These are phyloP conservation scores for Penicillium sp. DNA, from an alignment of 2,329 filamentous ascomycete species.

Conservation along the genomic window DNA sequence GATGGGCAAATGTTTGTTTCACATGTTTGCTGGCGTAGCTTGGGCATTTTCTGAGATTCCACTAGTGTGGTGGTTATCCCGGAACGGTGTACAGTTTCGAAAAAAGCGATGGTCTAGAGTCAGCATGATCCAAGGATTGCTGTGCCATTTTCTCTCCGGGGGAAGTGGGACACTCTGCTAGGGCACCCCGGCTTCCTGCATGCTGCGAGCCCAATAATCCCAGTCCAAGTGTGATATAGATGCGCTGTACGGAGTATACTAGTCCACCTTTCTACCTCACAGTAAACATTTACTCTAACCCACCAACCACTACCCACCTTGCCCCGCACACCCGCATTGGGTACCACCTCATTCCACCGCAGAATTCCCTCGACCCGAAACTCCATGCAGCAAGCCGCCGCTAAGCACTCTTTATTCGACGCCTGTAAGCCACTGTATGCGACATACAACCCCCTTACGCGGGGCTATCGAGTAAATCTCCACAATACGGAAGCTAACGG, in stretches of 20 bases:
- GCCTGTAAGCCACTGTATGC: neutral
- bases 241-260: neutral
- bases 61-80: neutral
- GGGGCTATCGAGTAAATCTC: neutral
- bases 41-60: neutral
- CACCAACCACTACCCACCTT: neutral
- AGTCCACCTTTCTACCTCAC: neutral
- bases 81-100: neutral
- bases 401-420: slow-evolving; percentile 1
- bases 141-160: too few species aligned
- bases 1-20: neutral
- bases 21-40: neutral
- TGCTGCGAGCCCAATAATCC: neutral
- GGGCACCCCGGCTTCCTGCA: neutral
- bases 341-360: neutral
- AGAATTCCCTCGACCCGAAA: neutral
- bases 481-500: neutral
- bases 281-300: neutral
- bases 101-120: neutral
- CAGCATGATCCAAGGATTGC: neutral
- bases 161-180: neutral
- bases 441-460: neutral
- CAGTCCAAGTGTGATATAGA: neutral
- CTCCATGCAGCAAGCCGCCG: slow-evolving; percentile 3
- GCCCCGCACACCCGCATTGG: neutral